These are phyloP conservation scores for Coemansia sp. DNA, from an alignment of 192 early-diverging fungal genomes.

Conservation along the genomic window DNA sequence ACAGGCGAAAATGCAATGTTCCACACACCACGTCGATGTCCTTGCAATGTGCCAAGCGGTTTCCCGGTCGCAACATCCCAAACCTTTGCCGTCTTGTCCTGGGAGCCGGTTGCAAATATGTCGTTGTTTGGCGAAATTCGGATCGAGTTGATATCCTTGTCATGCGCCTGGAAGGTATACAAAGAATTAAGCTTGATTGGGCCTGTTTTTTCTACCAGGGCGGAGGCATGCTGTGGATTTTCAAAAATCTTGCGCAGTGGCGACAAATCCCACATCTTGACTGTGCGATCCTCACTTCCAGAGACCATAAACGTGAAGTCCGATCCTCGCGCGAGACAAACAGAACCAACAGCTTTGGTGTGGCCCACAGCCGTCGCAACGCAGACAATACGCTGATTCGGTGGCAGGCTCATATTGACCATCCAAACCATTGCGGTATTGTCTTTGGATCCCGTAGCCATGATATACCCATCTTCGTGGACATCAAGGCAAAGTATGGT, in stretches of 20 bases:
- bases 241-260: conserved; percentile 44
- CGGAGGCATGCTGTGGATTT: conserved; percentile 14
- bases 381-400: conserved; percentile 61
- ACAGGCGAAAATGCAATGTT: conserved; percentile 91
- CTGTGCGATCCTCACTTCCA: conserved; percentile 91
- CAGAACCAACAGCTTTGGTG: conserved; percentile 89
- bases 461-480: conserved; percentile 65
- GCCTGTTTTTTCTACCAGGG: conserved; percentile 11
- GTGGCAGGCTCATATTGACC: conserved; percentile 63
- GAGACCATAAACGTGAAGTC: conserved; percentile 71
- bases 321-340: conserved; percentile 72
- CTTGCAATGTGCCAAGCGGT: conserved; percentile 78
- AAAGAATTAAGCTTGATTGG: conserved; percentile 56
- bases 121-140: conserved; percentile 88
- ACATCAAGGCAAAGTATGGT: conserved; percentile 82
- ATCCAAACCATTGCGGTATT: conserved; percentile 83
- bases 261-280: conserved; percentile 90
- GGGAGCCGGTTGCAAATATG: conserved; percentile 90
- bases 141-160: conserved; percentile 96
- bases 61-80: conserved; percentile 86
- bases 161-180: conserved; percentile 94
- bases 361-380: conserved; percentile 85
- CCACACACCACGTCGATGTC: conserved; percentile 97
- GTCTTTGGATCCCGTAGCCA: conserved; percentile 93
- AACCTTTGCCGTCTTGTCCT: conserved; percentile 94